A percentile compares a stretch with the other conserved stretches of the same genome.
phyloP scores from a whole-genome alignment of 305 asterid genomes.

The Ilex paraguariensis region DNA sequence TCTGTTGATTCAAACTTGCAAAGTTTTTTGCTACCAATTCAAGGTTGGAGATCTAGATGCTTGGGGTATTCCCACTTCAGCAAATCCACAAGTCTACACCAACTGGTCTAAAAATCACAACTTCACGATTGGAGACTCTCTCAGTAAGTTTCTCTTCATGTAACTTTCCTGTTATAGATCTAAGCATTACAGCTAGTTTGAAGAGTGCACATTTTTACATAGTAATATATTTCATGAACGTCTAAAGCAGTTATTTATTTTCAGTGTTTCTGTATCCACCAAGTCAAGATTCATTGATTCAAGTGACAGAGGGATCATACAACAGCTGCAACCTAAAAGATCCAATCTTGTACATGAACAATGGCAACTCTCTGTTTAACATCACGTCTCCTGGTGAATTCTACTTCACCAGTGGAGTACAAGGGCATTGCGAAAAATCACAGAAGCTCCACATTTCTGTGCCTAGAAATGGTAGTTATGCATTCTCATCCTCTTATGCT shows the following conservation, averaged over 20 bases:
- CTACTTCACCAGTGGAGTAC: slow-evolving; percentile 74
- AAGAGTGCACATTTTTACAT: no score
- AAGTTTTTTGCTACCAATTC: slow-evolving; percentile 37
- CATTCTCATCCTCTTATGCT: slow-evolving; percentile 29
- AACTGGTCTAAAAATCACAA: slow-evolving; percentile 56
- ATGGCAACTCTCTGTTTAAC: slow-evolving; percentile 82
- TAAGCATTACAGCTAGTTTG: not conserved
- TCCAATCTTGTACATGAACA: slow-evolving; percentile 65
- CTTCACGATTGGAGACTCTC: slow-evolving; percentile 63
- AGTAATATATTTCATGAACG: not conserved
- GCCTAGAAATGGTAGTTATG: slow-evolving; percentile 47
- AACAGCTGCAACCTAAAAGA: slow-evolving; percentile 56
- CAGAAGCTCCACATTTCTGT: slow-evolving; percentile 65
- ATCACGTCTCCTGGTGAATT: slow-evolving; percentile 50
- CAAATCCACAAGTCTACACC: slow-evolving; percentile 50
- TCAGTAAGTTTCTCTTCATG: slow-evolving; percentile 45
- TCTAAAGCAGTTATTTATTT: not conserved
- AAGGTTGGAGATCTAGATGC: slow-evolving; percentile 68
- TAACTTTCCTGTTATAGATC: not conserved
- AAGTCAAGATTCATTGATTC: slow-evolving; percentile 83
- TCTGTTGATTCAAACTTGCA: slow-evolving; percentile 23
- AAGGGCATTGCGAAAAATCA: slow-evolving; percentile 55
- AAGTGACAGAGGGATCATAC: slow-evolving; percentile 53
- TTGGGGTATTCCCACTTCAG: slow-evolving; percentile 63
- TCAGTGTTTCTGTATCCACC: slow-evolving; percentile 96